phyloP scores from a whole-genome alignment of 2,329 filamentous ascomycete genomes.

The Talaromyces sp. region DNA sequence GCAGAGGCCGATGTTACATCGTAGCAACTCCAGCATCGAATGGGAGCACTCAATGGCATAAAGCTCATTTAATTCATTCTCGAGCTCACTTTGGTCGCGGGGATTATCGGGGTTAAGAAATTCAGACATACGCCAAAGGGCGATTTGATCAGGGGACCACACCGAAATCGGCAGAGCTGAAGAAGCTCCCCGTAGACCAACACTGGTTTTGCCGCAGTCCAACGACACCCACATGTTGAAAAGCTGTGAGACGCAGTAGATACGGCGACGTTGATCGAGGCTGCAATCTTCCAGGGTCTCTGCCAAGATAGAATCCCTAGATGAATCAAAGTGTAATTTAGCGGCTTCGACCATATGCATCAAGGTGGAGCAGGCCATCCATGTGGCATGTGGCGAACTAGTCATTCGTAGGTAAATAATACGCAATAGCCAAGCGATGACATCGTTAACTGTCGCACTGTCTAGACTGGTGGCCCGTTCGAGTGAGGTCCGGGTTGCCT shows the following conservation, averaged over 20 bases:
- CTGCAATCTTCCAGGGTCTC: neutral
- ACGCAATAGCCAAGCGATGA: conserved; percentile 31
- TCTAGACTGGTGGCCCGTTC: conserved; percentile 8
- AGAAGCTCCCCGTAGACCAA: conserved; percentile 8
- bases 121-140: conserved; percentile 8
- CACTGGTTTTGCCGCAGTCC: conserved; percentile 10
- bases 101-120: conserved; percentile 4
- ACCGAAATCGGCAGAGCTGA: conserved; percentile 1
- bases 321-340: conserved; percentile 10
- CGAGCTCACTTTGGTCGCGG: neutral
- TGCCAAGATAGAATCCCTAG: neutral
- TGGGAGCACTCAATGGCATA: no score
- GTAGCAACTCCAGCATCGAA: no score
- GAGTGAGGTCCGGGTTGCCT: conserved; percentile 8
- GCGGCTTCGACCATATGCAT: conserved; percentile 53
- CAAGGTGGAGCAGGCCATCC: conserved; percentile 50
- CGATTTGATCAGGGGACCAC: conserved; percentile 9
- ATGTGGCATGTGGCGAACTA: conserved; percentile 45
- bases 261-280: conserved; percentile 7
- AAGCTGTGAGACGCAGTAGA: conserved; percentile 13
- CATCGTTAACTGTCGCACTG: conserved; percentile 29
- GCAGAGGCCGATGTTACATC: no score
- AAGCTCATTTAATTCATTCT: no score
- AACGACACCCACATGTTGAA: conserved; percentile 16
- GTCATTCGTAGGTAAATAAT: conserved; percentile 46